Percentiles rank a stretch among this genome's conserved stretches.
phyloP scores from a whole-genome alignment of 1,284 basidiomycete genomes.

The Agaricales sp. region DNA sequence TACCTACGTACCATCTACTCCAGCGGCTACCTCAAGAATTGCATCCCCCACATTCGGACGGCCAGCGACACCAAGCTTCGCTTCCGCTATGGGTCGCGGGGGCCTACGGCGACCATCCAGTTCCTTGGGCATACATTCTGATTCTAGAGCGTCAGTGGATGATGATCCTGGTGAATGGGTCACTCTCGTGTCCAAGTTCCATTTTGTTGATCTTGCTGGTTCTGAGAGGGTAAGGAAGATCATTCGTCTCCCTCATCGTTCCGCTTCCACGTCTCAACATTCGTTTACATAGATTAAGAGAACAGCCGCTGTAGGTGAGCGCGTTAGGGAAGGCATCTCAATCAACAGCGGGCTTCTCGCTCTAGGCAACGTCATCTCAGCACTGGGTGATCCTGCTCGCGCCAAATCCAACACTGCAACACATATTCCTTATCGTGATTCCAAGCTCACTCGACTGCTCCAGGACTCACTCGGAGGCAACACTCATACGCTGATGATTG shows the following conservation, averaged over 20 bases:
- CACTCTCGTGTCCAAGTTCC: conserved; percentile 91
- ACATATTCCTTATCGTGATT: conserved; percentile 95
- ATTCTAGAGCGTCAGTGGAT: conserved; percentile 20
- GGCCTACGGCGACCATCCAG: conserved; percentile 59
- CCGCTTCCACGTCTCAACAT: neutral
- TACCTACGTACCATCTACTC: conserved; percentile 37
- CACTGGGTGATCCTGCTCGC: conserved; percentile 87
- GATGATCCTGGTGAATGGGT: conserved; percentile 75
- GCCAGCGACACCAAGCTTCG: conserved; percentile 68
- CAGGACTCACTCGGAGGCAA: conserved; percentile 99
- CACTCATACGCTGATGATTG: conserved; percentile 97
- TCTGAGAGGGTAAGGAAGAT: conserved; percentile 72
- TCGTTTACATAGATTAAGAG: conserved; percentile 62
- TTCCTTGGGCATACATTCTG: conserved; percentile 32
- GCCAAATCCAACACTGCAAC: conserved; percentile 66
- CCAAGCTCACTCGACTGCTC: conserved; percentile 86
- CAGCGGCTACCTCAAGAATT: conserved; percentile 34
- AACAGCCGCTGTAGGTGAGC: conserved; percentile 87
- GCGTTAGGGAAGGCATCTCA: conserved; percentile 94
- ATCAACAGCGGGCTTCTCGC: conserved; percentile 97
- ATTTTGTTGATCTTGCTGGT: conserved; percentile 96
- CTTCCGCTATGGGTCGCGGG: conserved; percentile 60
- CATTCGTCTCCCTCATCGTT: conserved; percentile 7
- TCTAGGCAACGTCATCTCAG: conserved; percentile 96
- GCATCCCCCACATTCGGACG: conserved; percentile 67